Base-by-base conservation (phyloP, 2,329 filamentous ascomycete genomes). In the Pseudogymnoascus verrucosus region DNA sequence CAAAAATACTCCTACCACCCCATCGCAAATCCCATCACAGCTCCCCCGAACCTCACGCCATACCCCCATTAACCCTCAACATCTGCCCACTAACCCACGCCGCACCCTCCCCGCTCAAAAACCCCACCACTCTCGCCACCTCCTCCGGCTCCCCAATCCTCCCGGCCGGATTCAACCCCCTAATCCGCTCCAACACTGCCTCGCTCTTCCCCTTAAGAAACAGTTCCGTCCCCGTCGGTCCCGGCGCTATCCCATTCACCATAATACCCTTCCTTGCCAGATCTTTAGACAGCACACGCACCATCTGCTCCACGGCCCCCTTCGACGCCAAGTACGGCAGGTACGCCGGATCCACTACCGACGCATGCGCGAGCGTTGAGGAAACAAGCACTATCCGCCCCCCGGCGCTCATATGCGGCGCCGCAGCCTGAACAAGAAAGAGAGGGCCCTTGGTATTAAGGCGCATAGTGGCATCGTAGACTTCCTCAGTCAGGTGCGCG, bases 361-460 rank as follows among this genome's bases (percentile, higher is more conserved):
- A 75, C 8, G 74, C 71, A 6, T 67, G 66, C 16, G 70, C 75
- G 21, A 76, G 73, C 2, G 72, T 75, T 8, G 81, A 82, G 2
- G 80, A 82, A 66, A 85, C 74, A 64, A 86, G 76, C 65, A 85
- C 75, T 62, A 85, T 75, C n/a, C 76, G 76, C 0, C 76, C 77
- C 1, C 80, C 81, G 0, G 71, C n/a, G 0, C 75, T 67, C 75
- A 86, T 83, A 68, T 84, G 77, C 5, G 78, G 79, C 2, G 78
- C 74, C 3, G 80, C 78, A 74, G 82, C 81, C 76, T 84, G 67
- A 0, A 71, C 76, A 2, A 86, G 72, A 65, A 86, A 85, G 60
- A 80, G 79, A 0, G 81, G 79, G 0, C 83, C 83, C 70, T 84
- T 85, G 63, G 85, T 82, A 69, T 86, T 86, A 37, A 85, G 64